A percentile compares a stretch with the other conserved stretches of the same genome.
Evolutionary conservation across 805 yeast species (phyloP).

Genomic region (Starmerella khaoyaiensis): DNA sequence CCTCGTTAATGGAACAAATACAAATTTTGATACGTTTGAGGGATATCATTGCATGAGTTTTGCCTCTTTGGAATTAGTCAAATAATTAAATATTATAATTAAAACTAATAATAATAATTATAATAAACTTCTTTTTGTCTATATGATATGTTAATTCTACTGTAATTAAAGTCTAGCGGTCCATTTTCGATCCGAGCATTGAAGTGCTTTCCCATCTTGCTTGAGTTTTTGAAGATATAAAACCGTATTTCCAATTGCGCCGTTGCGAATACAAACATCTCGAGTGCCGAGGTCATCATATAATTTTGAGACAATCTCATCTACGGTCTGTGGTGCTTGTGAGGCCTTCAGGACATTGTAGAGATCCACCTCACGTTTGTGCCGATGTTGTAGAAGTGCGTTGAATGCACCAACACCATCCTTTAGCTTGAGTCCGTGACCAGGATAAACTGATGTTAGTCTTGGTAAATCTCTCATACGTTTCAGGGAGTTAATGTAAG

Average conservation of each 20-base stretch:
- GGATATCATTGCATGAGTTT: no score
- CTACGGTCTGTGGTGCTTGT: conserved; percentile 7
- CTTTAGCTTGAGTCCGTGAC: conserved; percentile 28
- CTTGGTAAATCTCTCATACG: conserved; percentile 21
- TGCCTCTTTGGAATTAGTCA: no score
- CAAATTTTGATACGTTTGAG: no score
- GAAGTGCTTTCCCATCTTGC: conserved; percentile 15
- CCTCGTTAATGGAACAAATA: no score
- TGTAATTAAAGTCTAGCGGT: not conserved
- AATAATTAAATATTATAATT: no score
- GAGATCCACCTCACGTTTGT: conserved; percentile 27
- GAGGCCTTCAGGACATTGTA: conserved; percentile 14
- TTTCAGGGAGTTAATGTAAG: conserved; percentile 24
- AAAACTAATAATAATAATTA: no score
- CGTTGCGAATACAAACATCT: conserved; percentile 22
- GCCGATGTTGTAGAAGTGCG: conserved; percentile 28
- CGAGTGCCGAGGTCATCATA: conserved; percentile 20
- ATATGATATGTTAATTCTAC: not conserved
- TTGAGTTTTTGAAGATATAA: conserved; percentile 25
- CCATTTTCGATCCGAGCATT: not conserved
- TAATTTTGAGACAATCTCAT: conserved; percentile 21
- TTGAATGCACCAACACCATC: conserved; percentile 25
- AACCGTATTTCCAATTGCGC: conserved; percentile 26
- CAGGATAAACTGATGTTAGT: conserved; percentile 26
- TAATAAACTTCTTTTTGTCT: no score